phyloP scores from a whole-genome alignment of 495 filamentous ascomycete genomes.

The Penicillium riverlandense region DNA sequence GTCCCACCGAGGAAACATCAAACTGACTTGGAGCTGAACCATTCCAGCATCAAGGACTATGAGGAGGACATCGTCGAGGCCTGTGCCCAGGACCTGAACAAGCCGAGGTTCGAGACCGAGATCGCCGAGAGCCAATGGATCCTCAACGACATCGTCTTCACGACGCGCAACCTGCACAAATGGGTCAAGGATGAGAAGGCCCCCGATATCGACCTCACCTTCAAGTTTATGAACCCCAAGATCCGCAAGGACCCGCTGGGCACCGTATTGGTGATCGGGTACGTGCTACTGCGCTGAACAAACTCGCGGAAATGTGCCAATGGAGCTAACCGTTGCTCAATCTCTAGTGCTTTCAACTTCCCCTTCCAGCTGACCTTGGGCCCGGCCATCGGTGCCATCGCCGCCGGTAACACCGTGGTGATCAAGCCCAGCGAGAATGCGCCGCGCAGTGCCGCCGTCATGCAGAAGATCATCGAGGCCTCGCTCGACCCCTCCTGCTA shows the following conservation, averaged over 20 bases:
- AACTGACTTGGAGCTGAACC: constrained; percentile 1
- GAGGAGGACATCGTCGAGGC: constrained; percentile 61
- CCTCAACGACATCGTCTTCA: constrained; percentile 71
- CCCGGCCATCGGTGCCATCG: constrained; percentile 83
- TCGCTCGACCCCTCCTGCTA: constrained; percentile 74
- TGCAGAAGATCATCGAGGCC: constrained; percentile 68
- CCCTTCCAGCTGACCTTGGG: constrained; percentile 73
- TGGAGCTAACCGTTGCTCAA: constrained; percentile 5
- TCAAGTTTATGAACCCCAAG: constrained; percentile 59
- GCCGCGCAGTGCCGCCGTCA: constrained; percentile 63
- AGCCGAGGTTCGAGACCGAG: constrained; percentile 60
- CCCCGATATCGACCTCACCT: constrained; percentile 59
- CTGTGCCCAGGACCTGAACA: constrained; percentile 65
- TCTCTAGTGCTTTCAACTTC: constrained; percentile 67
- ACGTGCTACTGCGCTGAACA: constrained; percentile 7
- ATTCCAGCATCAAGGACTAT: constrained; percentile 61
- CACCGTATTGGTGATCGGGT: constrained; percentile 78
- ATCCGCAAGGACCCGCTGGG: constrained; percentile 89
- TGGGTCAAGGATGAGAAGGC: constrained; percentile 79
- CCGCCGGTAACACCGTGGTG: constrained; percentile 81
- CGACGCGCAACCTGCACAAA: constrained; percentile 64
- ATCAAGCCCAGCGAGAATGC: constrained; percentile 86
- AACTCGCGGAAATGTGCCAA: neutral
- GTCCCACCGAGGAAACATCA: too few species aligned
- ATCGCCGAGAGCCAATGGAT: constrained; percentile 67